Percentiles rank a stretch among this genome's conserved stretches.
Conservation (phyloP, 768 basidiomycete species). For the Suillus hirtellus region DNA sequence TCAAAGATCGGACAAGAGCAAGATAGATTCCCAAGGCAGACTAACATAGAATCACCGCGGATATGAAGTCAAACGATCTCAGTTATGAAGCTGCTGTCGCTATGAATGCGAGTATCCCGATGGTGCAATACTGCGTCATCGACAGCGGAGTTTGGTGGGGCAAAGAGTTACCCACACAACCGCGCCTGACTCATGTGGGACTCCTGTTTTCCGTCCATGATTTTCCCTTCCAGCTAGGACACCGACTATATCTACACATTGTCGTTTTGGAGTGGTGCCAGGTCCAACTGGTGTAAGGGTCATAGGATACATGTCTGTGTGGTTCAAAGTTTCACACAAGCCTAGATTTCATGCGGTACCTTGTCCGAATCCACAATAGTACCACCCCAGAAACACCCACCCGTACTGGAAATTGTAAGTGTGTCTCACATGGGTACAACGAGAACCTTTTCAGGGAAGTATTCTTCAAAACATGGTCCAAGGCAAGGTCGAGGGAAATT, state of each 20-base stretch:
- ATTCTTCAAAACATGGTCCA: not conserved
- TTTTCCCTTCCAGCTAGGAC: not conserved
- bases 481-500: not conserved
- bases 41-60: not conserved
- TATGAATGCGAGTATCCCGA: not conserved
- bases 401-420: not conserved
- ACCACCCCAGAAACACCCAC: not conserved
- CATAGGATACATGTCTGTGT: not conserved
- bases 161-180: not conserved
- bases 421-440: not conserved
- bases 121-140: not conserved
- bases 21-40: not conserved
- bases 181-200: not conserved
- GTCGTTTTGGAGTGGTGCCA: not conserved
- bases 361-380: not conserved
- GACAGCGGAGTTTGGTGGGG: not conserved
- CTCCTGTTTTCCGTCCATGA: not conserved
- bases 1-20: not conserved
- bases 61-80: not conserved
- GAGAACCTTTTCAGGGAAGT: not conserved
- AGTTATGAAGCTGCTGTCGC: not conserved
- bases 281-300: not conserved
- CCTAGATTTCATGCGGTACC: not conserved
- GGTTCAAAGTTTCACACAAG: not conserved
- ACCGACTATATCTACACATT: not conserved